Evolutionary conservation across 306 rosid species (phyloP).

Genomic region (Elaeagnus macrophylla): DNA sequence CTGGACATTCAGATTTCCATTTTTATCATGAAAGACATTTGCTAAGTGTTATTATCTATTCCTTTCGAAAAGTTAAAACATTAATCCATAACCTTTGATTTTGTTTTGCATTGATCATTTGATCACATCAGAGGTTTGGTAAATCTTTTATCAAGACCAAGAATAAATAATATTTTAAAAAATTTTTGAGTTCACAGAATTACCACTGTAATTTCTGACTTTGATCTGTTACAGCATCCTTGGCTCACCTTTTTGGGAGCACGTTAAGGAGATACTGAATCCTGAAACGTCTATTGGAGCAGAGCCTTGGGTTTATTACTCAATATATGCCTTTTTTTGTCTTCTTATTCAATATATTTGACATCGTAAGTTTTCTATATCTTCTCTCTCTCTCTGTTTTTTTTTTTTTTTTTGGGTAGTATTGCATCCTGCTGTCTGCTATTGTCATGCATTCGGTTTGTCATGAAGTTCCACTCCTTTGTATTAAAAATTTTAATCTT

Average conservation of each 20-base stretch:
- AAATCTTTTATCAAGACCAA: background rate
- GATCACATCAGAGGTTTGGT: conserved; percentile 14
- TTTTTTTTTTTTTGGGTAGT: background rate
- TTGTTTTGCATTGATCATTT: conserved; percentile 11
- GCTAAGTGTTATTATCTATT: conserved; percentile 4
- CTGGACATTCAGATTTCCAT: background rate
- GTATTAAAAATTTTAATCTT: background rate
- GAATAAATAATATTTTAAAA: too few relatives aligned
- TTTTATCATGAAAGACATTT: background rate
- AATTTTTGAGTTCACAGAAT: background rate
- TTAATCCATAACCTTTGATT: conserved; percentile 6
- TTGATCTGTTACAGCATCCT: conserved; percentile 59
- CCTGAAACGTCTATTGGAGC: conserved; percentile 88
- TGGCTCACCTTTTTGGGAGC: conserved; percentile 77
- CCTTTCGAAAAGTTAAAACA: background rate
- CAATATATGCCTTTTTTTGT: conserved; percentile 81
- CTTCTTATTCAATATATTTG: conserved; percentile 91
- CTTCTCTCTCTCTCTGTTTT: too few relatives aligned
- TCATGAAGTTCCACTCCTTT: conserved; percentile 2
- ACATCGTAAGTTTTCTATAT: conserved; percentile 65
- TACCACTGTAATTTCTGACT: conserved; percentile 17
- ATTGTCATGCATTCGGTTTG: background rate
- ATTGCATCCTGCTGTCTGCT: conserved; percentile 8
- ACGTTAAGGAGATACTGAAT: conserved; percentile 73
- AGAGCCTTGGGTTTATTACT: conserved; percentile 89